phyloP scores from a whole-genome alignment of 2,329 filamentous ascomycete genomes.

The Cyanodermella asteris region DNA sequence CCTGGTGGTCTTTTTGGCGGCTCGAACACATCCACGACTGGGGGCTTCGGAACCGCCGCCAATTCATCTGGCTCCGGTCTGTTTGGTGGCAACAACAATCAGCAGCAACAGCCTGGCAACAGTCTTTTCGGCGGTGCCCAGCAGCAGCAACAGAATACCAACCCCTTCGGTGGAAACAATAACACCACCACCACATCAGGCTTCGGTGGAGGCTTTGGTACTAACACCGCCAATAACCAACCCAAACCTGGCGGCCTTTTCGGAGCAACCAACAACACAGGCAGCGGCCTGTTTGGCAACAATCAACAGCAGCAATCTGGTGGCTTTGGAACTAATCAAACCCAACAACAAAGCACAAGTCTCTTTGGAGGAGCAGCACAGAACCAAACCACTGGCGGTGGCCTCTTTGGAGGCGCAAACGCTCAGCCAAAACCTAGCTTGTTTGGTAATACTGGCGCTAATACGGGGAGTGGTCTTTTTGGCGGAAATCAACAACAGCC shows the following conservation, averaged over 20 bases:
- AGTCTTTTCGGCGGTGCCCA: conserved; percentile 30
- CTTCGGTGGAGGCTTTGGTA: conserved; percentile 16
- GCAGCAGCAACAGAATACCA: conserved; percentile 10
- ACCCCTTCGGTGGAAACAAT: too few relatives aligned
- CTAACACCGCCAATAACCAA: conserved; percentile 14
- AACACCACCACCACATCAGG: conserved; percentile 10
- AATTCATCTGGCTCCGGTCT: conserved; percentile 17
- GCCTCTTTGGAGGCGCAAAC: conserved; percentile 21
- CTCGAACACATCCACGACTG: conserved; percentile 2
- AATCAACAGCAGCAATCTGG: conserved; percentile 18
- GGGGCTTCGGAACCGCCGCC: conserved; percentile 10
- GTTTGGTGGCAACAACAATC: conserved; percentile 13
- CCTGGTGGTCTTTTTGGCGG: conserved; percentile 12
- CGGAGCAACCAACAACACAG: conserved; percentile 7
- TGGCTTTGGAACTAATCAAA: too few relatives aligned
- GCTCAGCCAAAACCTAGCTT: too few relatives aligned
- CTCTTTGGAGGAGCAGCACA: conserved; percentile 3
- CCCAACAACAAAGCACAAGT: too few relatives aligned
- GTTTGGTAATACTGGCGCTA: conserved; percentile 18
- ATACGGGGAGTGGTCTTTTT: conserved; percentile 20
- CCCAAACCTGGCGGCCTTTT: conserved; percentile 8
- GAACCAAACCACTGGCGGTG: conserved; percentile 11
- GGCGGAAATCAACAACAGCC: conserved; percentile 12
- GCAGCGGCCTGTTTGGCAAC: conserved; percentile 7
- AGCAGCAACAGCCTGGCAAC: conserved; percentile 20